Conservation (phyloP, 2,329 filamentous ascomycete genomes). For the Lecanicillium sp. region DNA sequence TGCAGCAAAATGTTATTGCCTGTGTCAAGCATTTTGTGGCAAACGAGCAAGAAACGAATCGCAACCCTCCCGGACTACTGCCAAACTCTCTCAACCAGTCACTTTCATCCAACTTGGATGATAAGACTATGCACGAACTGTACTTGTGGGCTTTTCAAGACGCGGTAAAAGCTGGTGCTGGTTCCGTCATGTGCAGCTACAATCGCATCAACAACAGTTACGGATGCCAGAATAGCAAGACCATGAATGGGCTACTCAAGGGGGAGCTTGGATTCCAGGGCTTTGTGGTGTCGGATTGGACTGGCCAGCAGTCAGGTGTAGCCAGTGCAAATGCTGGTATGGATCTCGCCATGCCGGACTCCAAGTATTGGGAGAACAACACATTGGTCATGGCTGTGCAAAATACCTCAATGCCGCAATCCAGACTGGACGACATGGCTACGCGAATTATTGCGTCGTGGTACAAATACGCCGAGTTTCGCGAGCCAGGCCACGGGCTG, state of each 20-base stretch:
- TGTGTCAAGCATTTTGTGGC: slow-evolving; percentile 55
- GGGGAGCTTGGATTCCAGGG: slow-evolving; percentile 54
- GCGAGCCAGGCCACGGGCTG: slow-evolving; percentile 42
- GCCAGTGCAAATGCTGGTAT: slow-evolving; percentile 56
- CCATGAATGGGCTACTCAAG: slow-evolving; percentile 60
- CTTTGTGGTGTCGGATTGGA: slow-evolving; percentile 62
- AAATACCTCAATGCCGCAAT: slow-evolving; percentile 49
- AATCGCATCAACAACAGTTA: slow-evolving; percentile 66
- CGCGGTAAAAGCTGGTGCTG: slow-evolving; percentile 53
- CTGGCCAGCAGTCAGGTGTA: slow-evolving; percentile 57
- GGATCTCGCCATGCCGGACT: slow-evolving; percentile 62
- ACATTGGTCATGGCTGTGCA: slow-evolving; percentile 52
- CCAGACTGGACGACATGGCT: slow-evolving; percentile 54
- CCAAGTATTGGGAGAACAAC: slow-evolving; percentile 30
- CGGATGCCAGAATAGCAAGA: slow-evolving; percentile 60
- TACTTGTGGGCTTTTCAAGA: slow-evolving; percentile 67
- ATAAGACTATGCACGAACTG: slow-evolving; percentile 52
- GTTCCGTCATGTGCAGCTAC: slow-evolving; percentile 55
- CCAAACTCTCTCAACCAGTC: slow-evolving; percentile 49
- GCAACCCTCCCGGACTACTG: slow-evolving; percentile 28
- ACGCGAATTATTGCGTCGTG: slow-evolving; percentile 22
- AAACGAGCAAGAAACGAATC: slow-evolving; percentile 70
- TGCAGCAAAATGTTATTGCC: slow-evolving; percentile 47
- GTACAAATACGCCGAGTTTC: slow-evolving; percentile 36
- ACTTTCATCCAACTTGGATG: slow-evolving; percentile 51